These are phyloP conservation scores for Curvularia sp. DNA, from an alignment of 2,329 filamentous ascomycete species.

Conservation along the genomic window DNA sequence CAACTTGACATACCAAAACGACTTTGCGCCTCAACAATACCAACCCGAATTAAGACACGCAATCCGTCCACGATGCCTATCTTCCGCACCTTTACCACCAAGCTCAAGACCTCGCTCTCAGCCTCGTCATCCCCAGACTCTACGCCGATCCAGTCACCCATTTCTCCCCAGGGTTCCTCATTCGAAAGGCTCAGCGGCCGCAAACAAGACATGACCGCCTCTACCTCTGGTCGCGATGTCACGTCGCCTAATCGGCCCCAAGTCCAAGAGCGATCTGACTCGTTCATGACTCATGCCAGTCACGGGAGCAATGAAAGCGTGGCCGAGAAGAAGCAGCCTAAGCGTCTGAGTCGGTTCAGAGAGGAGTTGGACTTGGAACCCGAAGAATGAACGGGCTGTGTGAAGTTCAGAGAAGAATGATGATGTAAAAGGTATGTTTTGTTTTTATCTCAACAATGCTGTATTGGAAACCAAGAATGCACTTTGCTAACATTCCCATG, in stretches of 20 bases:
- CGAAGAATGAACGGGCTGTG: conserved; percentile 12
- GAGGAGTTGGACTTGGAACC: conserved; percentile 37
- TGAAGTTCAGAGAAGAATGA: not conserved
- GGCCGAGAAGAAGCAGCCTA: conserved; percentile 29
- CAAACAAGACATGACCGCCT: conserved; percentile 19
- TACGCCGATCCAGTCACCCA: conserved; percentile 22
- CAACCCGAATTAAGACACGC: not conserved
- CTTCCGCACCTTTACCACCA: conserved; percentile 39
- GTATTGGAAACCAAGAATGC: not conserved
- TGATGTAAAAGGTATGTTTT: conserved; percentile 20
- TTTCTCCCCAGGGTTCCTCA: conserved; percentile 25
- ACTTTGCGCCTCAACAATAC: not conserved
- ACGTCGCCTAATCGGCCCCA: conserved; percentile 22
- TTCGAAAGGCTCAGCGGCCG: conserved; percentile 38
- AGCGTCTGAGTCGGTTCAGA: conserved; percentile 40
- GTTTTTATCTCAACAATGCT: not conserved
- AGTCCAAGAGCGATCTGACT: conserved; percentile 26
- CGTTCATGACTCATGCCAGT: conserved; percentile 29
- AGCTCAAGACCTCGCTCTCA: conserved; percentile 41
- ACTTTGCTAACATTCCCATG: conserved; percentile 5
- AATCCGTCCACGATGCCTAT: conserved; percentile 35
- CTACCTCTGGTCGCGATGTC: conserved; percentile 6
- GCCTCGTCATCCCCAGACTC: conserved; percentile 34
- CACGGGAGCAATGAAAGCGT: conserved; percentile 23
- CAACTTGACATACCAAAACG: conserved; percentile 2